Conservation (phyloP, 2,329 filamentous ascomycete genomes). For the Monosporascus sp. region DNA sequence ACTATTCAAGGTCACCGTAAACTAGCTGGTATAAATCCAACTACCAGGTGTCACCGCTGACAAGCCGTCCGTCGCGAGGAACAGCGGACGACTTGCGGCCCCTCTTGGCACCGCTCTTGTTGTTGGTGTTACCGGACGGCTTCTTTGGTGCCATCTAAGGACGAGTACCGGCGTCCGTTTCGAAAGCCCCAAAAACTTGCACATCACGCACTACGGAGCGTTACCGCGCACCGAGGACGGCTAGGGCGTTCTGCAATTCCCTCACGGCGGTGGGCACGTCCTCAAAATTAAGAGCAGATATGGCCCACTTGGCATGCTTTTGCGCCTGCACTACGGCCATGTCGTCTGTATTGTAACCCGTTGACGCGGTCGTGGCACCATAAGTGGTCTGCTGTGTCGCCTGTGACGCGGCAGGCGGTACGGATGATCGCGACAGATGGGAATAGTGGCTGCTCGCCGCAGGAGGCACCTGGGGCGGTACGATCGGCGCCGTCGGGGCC, state of each 20-base stretch:
- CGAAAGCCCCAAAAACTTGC: not conserved
- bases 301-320: constrained; percentile 96
- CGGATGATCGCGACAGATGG: constrained; percentile 14
- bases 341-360: constrained; percentile 57
- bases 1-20: too few species aligned
- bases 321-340: constrained; percentile 71
- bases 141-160: too few species aligned
- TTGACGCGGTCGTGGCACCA: constrained; percentile 13
- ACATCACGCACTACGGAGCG: too few species aligned
- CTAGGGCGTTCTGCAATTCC: constrained; percentile 72
- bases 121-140: too few species aligned
- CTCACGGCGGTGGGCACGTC: constrained; percentile 86
- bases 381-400: constrained; percentile 18
- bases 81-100: too few species aligned
- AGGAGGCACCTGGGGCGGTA: constrained; percentile 19
- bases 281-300: constrained; percentile 94
- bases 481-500: constrained; percentile 17
- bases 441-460: constrained; percentile 16
- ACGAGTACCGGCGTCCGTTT: too few species aligned
- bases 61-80: too few species aligned
- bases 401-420: constrained; percentile 8
- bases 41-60: too few species aligned
- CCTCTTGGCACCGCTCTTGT: too few species aligned
- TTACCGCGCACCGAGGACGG: constrained; percentile 59
- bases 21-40: too few species aligned